phyloP scores from a whole-genome alignment of 2,329 filamentous ascomycete genomes.

The Diaporthe amygdali region DNA sequence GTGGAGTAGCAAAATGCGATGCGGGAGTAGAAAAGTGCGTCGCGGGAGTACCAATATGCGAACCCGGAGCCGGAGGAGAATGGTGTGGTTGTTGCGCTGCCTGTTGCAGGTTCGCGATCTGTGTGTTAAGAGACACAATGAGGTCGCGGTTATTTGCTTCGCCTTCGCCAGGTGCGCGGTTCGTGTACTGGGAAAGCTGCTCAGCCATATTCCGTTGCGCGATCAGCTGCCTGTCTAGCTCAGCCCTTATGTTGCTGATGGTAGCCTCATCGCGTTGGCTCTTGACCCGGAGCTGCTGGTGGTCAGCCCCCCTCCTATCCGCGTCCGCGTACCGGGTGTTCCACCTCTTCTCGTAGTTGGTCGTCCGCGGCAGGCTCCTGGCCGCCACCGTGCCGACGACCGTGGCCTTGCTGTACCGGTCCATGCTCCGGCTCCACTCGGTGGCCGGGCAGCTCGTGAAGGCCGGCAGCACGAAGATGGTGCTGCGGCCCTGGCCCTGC shows the following conservation, averaged over 20 bases:
- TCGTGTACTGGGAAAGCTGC: background rate
- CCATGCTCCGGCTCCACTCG: slow-evolving; percentile 49
- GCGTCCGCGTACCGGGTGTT: slow-evolving; percentile 25
- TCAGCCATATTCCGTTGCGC: too few relatives aligned
- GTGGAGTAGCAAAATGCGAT: too few relatives aligned
- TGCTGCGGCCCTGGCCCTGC: slow-evolving; percentile 47
- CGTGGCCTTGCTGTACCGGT: slow-evolving; percentile 45
- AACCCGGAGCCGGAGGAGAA: background rate
- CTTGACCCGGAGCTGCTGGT: slow-evolving; percentile 5
- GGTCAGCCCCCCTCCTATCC: slow-evolving; percentile 13
- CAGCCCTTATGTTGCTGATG: background rate
- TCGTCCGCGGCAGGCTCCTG: slow-evolving; percentile 37
- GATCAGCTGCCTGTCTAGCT: slow-evolving; percentile 10
- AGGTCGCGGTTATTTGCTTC: background rate
- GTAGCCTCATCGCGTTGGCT: background rate
- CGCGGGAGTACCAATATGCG: too few relatives aligned
- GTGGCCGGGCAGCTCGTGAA: slow-evolving; percentile 51
- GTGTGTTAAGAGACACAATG: background rate
- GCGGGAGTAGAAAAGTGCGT: too few relatives aligned
- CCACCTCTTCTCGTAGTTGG: slow-evolving; percentile 36
- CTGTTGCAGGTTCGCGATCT: too few relatives aligned
- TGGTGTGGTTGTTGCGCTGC: background rate
- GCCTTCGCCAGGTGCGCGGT: background rate
- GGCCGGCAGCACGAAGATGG: slow-evolving; percentile 60
- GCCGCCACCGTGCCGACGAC: slow-evolving; percentile 36